phyloP scores from a whole-genome alignment of 805 yeast species.

The Candida palmyrensis region DNA sequence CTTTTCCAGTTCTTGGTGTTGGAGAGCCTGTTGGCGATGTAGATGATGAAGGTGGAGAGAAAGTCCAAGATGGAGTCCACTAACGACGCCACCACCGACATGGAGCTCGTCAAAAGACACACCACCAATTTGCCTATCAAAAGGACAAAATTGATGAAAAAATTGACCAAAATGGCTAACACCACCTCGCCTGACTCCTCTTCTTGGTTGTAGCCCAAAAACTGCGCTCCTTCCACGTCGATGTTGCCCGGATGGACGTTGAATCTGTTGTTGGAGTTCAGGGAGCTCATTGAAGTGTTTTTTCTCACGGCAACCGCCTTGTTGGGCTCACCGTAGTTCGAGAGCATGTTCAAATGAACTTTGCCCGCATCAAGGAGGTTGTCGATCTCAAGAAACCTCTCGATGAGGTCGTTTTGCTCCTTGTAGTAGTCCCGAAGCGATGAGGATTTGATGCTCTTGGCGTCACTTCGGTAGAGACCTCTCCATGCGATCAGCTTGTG shows the following conservation, averaged over 20 bases:
- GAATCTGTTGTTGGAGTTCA: constrained; percentile 19
- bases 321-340: background rate
- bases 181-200: constrained; percentile 40
- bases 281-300: constrained; percentile 6
- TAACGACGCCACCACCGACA: constrained; percentile 73
- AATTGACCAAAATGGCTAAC: constrained; percentile 61
- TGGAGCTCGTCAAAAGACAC: constrained; percentile 59
- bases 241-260: constrained; percentile 57
- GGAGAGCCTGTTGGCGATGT: constrained; percentile 50
- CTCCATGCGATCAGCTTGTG: constrained; percentile 27
- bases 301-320: background rate
- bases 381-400: constrained; percentile 56
- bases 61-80: constrained; percentile 75
- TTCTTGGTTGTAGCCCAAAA: constrained; percentile 45
- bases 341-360: constrained; percentile 57
- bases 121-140: constrained; percentile 58
- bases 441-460: constrained; percentile 15
- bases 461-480: constrained; percentile 13
- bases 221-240: constrained; percentile 51
- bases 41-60: constrained; percentile 69
- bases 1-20: constrained; percentile 42
- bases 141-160: constrained; percentile 53
- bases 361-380: constrained; percentile 61
- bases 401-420: constrained; percentile 56
- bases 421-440: constrained; percentile 42